Percentiles rank a stretch among this genome's conserved stretches.
These are phyloP conservation scores for Balansia obtecta DNA, from an alignment of 2,329 filamentous ascomycete genomes.

Conservation along the genomic window DNA sequence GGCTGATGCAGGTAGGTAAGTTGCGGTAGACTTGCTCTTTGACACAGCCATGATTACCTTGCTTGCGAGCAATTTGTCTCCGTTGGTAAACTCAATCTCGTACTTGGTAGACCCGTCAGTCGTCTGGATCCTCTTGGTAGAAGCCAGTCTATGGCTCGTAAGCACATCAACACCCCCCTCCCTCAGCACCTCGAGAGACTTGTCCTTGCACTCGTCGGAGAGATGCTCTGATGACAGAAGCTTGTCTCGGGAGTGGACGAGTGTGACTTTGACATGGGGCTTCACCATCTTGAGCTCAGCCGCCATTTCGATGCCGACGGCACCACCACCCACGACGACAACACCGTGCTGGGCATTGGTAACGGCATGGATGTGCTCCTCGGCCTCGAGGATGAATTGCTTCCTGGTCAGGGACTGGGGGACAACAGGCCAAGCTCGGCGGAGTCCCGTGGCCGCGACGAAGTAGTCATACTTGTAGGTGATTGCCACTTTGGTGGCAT, in stretches of 20 bases:
- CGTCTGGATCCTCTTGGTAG: constrained; percentile 31
- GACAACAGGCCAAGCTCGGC: constrained; percentile 59
- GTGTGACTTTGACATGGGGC: constrained; percentile 53
- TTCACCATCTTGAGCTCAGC: constrained; percentile 60
- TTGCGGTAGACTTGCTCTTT: constrained; percentile 46
- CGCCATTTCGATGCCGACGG: constrained; percentile 73
- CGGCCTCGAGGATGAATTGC: constrained; percentile 50
- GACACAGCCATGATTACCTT: constrained; percentile 60
- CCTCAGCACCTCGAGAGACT: constrained; percentile 42
- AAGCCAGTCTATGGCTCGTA: constrained; percentile 45
- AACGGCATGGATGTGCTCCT: constrained; percentile 44
- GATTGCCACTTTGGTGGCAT: constrained; percentile 28
- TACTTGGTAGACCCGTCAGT: constrained; percentile 28
- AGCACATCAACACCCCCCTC: constrained; percentile 54
- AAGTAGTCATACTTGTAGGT: constrained; percentile 58
- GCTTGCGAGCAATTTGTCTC: constrained; percentile 45
- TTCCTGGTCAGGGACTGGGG: constrained; percentile 52
- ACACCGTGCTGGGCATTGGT: constrained; percentile 43
- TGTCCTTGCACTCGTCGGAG: constrained; percentile 55
- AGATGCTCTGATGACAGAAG: constrained; percentile 64
- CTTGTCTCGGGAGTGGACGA: constrained; percentile 59
- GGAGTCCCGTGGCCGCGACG: constrained; percentile 58
- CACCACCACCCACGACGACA: constrained; percentile 63
- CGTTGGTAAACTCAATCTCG: constrained; percentile 47
- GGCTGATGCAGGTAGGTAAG: constrained; percentile 44